Conservation (phyloP, 2,329 filamentous ascomycete genomes). For the Microdochium bolleyi region DNA sequence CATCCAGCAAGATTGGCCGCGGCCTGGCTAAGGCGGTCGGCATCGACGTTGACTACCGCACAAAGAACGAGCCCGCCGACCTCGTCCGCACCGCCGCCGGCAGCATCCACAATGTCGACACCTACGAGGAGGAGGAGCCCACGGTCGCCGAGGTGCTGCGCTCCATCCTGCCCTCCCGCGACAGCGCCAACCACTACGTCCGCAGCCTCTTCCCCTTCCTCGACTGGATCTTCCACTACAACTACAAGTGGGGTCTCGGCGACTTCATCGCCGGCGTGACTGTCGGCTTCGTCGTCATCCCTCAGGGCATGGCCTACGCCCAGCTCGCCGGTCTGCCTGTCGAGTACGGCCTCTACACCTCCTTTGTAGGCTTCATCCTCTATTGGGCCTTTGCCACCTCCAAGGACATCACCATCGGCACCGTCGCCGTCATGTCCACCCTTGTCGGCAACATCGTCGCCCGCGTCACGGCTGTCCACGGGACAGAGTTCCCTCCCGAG, state of each 20-base stretch:
- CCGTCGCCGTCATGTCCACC: slow-evolving; percentile 44
- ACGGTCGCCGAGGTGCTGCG: background rate
- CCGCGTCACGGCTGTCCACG: background rate
- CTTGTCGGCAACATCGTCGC: slow-evolving; percentile 40
- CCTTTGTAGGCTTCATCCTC: slow-evolving; percentile 26
- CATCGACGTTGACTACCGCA: slow-evolving; percentile 20
- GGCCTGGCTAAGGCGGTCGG: slow-evolving; percentile 17
- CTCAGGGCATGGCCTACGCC: slow-evolving; percentile 46
- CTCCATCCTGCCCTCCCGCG: background rate
- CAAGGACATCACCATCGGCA: slow-evolving; percentile 71
- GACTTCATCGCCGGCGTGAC: slow-evolving; percentile 39
- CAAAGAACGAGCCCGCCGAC: slow-evolving; percentile 14
- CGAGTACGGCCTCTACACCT: slow-evolving; percentile 38
- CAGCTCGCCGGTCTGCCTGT: slow-evolving; percentile 36
- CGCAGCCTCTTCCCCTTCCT: slow-evolving; percentile 38
- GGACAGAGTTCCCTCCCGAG: slow-evolving; percentile 32
- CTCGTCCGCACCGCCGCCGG: slow-evolving; percentile 16
- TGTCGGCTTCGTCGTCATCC: slow-evolving; percentile 45
- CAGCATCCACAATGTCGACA: slow-evolving; percentile 5
- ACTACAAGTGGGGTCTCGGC: slow-evolving; percentile 35
- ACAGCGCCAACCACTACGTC: slow-evolving; percentile 19
- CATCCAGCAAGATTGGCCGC: slow-evolving; percentile 9
- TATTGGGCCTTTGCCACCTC: slow-evolving; percentile 30
- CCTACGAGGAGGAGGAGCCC: background rate
- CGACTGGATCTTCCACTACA: slow-evolving; percentile 42